These are phyloP conservation scores for Daedaleopsis sinensis DNA, from an alignment of 768 basidiomycete genomes.

Conservation along the genomic window DNA sequence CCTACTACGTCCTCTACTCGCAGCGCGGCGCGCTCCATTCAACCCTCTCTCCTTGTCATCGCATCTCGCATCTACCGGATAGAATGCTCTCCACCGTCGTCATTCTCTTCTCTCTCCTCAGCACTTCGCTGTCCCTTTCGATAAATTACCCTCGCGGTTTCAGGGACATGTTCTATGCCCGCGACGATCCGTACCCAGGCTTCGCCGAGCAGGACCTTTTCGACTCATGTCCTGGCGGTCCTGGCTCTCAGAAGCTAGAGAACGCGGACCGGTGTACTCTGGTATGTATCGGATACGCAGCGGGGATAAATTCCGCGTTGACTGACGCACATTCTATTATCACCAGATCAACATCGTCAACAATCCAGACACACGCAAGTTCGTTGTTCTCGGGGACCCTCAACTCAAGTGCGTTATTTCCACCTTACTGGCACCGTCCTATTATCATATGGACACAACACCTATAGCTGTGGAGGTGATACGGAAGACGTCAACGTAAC, in stretches of 20 bases:
- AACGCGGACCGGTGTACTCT: conserved; percentile 9
- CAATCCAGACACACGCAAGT: conserved; percentile 7
- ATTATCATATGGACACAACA: too few species aligned
- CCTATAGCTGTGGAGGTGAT: conserved; percentile 6
- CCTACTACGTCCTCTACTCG: too few species aligned
- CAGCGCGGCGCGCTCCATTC: too few species aligned
- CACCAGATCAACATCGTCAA: conserved; percentile 1
- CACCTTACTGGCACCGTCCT: not conserved
- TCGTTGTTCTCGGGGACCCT: not conserved
- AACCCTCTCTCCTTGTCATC: too few species aligned
- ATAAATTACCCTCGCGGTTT: too few species aligned
- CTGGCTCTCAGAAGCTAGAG: not conserved
- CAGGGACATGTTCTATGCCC: too few species aligned
- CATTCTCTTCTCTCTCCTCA: too few species aligned
- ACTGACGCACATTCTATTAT: not conserved
- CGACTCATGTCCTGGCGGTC: conserved; percentile 8
- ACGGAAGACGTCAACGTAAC: conserved; percentile 4
- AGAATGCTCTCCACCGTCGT: too few species aligned
- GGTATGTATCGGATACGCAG: not conserved
- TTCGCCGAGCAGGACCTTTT: conserved; percentile 3
- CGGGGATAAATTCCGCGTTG: too few species aligned
- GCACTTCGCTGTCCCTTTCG: too few species aligned
- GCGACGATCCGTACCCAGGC: not conserved
- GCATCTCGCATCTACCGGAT: too few species aligned
- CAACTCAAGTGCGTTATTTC: conserved; percentile 8